Conservation (phyloP, 129 eudicot species). For the Centella asiatica region DNA sequence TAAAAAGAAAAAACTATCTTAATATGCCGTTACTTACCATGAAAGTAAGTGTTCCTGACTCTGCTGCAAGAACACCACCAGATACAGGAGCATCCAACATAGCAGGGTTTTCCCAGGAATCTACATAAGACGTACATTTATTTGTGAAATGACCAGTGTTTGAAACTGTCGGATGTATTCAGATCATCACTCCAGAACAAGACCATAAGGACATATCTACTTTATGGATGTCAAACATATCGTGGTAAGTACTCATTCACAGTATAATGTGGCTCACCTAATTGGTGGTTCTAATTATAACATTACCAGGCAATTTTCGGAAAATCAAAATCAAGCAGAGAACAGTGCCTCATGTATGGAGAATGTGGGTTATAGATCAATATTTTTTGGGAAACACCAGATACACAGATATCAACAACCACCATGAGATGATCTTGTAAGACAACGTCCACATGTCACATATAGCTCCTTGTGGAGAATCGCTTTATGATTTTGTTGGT, state of each 20-base stretch:
- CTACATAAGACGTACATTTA: slow-evolving; percentile 18
- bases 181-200: background rate
- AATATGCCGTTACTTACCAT: slow-evolving; percentile 43
- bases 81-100: slow-evolving; percentile 99
- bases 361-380: too few relatives aligned
- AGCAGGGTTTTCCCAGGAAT: slow-evolving; percentile 36
- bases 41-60: slow-evolving; percentile 76
- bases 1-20: background rate
- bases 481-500: background rate
- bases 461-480: background rate
- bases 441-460: background rate
- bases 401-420: background rate
- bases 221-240: background rate
- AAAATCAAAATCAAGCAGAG: background rate
- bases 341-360: too few relatives aligned
- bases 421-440: background rate
- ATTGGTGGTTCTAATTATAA: background rate
- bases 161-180: background rate
- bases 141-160: slow-evolving; percentile 6
- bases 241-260: background rate
- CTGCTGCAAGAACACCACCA: slow-evolving; percentile 94
- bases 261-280: background rate
- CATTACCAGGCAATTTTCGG: background rate
- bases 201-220: background rate
- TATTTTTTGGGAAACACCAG: background rate